Evolutionary conservation across 2,329 filamentous ascomycete genomes (phyloP), one percentile per base, ranked within the genome.

Genomic region (Verticillium zaregamsianum): DNA sequence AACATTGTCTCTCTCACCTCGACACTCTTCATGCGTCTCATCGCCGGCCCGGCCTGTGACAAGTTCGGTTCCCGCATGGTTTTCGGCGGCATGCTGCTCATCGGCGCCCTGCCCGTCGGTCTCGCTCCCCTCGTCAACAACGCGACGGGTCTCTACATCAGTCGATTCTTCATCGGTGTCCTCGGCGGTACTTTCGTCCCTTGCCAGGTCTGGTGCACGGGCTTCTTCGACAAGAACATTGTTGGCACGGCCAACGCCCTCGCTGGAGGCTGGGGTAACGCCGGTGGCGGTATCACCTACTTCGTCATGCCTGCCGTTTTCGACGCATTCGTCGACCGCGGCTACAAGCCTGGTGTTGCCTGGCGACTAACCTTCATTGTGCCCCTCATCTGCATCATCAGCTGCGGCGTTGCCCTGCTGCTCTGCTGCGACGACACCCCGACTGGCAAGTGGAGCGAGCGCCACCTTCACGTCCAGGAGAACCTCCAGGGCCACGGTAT

Each of bases 281-380:
- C 91, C 31, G 93, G 93, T 62, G 93, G 93, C 65, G 93, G 93
- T 61, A 90, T 96, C 67, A 96, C 93, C 2, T 96, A 96, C 78
- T 96, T 96, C 74, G 85, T 94, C 68, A 96, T 97, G 92, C 93
- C 93, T 2, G 91, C 91, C 5, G 88, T 97, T 62, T 95, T 90
- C 75, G 90, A 96, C 74, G 91, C 90, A 0, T 80, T 96, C 25
- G 69, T 76, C 7, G 70, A 81, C 1, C 81, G 81, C 57, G 85
- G 87, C 7, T 79, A 94, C 60, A 77, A 81, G 1, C 76, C 86
- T 2, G 87, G 90, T 67, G 82, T 87, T 40, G 90, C 93, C 2
- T 97, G 93, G 93, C 86, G 93, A 31, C 86, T 96, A 1, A 84
- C 92, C 3, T 97, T 96, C 72, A 79, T 96, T 64, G 89, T 96